Conservation (phyloP, 345 rosid genomes). For the Syzygium grande region DNA sequence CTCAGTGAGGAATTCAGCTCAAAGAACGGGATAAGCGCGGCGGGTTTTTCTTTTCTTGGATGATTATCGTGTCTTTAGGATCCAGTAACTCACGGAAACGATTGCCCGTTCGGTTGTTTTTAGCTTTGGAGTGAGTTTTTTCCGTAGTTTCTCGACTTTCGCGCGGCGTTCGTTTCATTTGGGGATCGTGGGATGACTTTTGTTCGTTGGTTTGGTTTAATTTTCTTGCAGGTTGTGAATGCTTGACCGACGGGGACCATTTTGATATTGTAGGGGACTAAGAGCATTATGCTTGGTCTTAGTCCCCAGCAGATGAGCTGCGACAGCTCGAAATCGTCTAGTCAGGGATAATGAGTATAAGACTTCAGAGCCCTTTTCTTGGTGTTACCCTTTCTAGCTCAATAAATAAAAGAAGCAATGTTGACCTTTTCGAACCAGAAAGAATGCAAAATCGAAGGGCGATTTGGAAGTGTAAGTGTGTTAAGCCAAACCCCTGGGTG, state of each 20-base stretch:
- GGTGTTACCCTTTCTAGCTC: constrained; percentile 32
- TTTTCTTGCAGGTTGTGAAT: neutral
- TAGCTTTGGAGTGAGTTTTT: neutral
- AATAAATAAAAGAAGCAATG: constrained; percentile 10
- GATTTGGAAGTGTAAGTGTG: constrained; percentile 24
- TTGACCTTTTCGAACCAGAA: constrained; percentile 7
- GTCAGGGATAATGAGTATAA: constrained; percentile 37
- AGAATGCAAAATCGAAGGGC: constrained; percentile 21
- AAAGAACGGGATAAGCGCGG: neutral
- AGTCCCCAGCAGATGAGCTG: constrained; percentile 59
- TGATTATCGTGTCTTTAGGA: neutral
- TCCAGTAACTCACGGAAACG: neutral
- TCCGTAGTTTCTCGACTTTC: neutral
- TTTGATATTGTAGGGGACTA: neutral
- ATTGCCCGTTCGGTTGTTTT: neutral
- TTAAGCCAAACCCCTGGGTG: constrained; percentile 62
- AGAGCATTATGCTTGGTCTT: constrained; percentile 55
- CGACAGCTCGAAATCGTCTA: neutral
- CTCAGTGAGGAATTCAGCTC: neutral
- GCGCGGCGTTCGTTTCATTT: accelerated
- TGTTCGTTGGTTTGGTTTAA: neutral
- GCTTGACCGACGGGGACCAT: neutral
- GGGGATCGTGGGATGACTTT: neutral
- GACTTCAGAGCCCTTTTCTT: constrained; percentile 44
- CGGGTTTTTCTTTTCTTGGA: neutral